These are phyloP conservation scores for Schwanniomyces etchellsii DNA, from an alignment of 1,139 yeast species.

Conservation along the genomic window DNA sequence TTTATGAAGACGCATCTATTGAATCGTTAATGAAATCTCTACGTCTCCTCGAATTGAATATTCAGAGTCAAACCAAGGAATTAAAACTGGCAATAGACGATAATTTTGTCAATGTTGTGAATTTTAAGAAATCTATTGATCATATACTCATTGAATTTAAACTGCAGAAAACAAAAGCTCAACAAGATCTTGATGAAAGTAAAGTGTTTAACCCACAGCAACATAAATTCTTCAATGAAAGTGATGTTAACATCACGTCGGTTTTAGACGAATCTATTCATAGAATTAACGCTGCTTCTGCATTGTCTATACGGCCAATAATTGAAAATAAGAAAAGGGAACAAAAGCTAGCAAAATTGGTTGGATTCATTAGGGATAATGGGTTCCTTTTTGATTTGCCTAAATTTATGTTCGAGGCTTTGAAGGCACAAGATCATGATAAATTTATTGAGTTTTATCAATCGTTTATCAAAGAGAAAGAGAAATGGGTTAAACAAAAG, in stretches of 20 bases:
- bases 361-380: slow-evolving; percentile 59
- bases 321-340: slow-evolving; percentile 59
- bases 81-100: slow-evolving; percentile 63
- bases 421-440: slow-evolving; percentile 62
- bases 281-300: slow-evolving; percentile 51
- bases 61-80: slow-evolving; percentile 61
- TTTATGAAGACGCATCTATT: slow-evolving; percentile 69
- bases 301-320: slow-evolving; percentile 71
- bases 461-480: slow-evolving; percentile 14
- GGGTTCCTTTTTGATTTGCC: slow-evolving; percentile 72
- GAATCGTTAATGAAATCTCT: slow-evolving; percentile 55
- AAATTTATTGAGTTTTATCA: slow-evolving; percentile 61
- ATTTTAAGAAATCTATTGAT: slow-evolving; percentile 59
- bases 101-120: slow-evolving; percentile 71
- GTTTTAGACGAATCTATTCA: slow-evolving; percentile 41
- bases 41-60: slow-evolving; percentile 51
- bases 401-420: slow-evolving; percentile 44
- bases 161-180: slow-evolving; percentile 30
- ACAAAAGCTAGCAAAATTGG: slow-evolving; percentile 51
- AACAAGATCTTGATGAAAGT: slow-evolving; percentile 29
- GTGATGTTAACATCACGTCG: slow-evolving; percentile 19
- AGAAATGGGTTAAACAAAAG: slow-evolving; percentile 12
- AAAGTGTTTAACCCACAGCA: slow-evolving; percentile 37
- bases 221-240: slow-evolving; percentile 15
- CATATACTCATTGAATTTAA: slow-evolving; percentile 29